Percentiles rank a stretch among this genome's conserved stretches.
Conservation (phyloP, 169 alveolate species). For the Plasmodium sp. region DNA sequence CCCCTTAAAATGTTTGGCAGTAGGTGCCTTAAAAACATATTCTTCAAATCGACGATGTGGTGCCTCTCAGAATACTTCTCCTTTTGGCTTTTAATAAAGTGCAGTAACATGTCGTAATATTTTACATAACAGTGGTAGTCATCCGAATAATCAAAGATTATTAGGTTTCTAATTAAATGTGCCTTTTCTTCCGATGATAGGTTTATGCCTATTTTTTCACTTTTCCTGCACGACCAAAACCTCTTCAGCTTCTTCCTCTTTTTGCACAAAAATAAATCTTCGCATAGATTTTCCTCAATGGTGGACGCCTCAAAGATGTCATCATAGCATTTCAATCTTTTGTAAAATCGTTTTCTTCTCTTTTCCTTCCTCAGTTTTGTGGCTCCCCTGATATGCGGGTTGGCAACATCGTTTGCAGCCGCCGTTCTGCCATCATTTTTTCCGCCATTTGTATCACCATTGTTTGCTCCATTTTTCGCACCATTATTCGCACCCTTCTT, state of each 20-base stretch:
- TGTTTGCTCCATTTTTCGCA: not conserved
- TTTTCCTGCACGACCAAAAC: not conserved
- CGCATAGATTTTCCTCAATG: constrained; percentile 27
- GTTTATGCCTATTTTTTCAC: not conserved
- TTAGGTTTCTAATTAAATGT: constrained; percentile 20
- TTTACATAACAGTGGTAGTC: constrained; percentile 60
- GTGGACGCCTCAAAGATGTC: not conserved
- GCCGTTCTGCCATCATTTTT: not conserved
- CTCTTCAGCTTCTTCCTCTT: not conserved
- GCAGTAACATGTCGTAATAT: constrained; percentile 61
- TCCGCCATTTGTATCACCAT: not conserved
- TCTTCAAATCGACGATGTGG: constrained; percentile 11
- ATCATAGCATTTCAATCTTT: not conserved
- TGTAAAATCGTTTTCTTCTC: constrained; percentile 8
- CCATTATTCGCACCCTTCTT: not conserved
- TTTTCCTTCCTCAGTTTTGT: not conserved
- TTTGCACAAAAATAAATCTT: constrained; percentile 31
- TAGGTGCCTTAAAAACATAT: not conserved
- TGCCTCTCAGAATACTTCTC: not conserved
- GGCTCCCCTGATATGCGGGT: not conserved
- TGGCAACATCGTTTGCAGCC: not conserved
- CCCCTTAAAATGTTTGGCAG: constrained; percentile 74
- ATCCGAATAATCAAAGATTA: constrained; percentile 42
- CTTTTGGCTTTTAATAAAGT: constrained; percentile 40
- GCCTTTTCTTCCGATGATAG: constrained; percentile 58